Evolutionary conservation across 495 filamentous ascomycete species (phyloP), one percentile per base, ranked within the genome.

Genomic region (Clohesyomyces aquaticus): DNA sequence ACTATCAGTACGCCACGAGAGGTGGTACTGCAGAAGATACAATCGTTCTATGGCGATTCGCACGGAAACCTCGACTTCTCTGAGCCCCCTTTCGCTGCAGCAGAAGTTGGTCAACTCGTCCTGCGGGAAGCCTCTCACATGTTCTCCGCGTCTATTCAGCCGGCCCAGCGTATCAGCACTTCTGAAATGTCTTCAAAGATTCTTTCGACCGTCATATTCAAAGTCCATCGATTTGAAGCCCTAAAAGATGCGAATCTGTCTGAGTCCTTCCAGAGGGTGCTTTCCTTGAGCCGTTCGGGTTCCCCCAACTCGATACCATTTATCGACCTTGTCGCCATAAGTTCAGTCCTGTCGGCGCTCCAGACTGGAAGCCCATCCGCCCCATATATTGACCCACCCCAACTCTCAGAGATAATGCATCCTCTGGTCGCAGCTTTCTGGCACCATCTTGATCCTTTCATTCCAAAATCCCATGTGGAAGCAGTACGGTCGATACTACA

Each of bases 391-490:
- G 87, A 58, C 77, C 77, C 47, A 75, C 79, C 47, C 71, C 80
- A 88, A 55, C 75, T 91, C 6, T 85, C 85, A 28, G 81, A 85
- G 22, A 72, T 93, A 18, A 83, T 93, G 18, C 80, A 86, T 11
- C 77, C 82, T 23, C 74, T 96, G 19, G 85, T 94, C 14, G 80
- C 78, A 14, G 80, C 85, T 60, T 78, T 93, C 0, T 98, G 93
- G 93, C 65, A 77, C 23, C 92, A 88, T 71, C 77, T 97, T 32
- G 90, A 91, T 0, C 87, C 90, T 22, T 77, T 87, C 19, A 87
- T 86, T 58, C 93, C 91, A 0, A 95, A 95, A 70, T 93, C 93
- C 66, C 94, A 96, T 72, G 91, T 98, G 22, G 93, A 98, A 74
- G 86, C 91, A 32, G 90, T 95, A 48, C 88, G 89, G 51, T 89